Percentiles rank a stretch among this genome's conserved stretches.
Evolutionary conservation across 176 grass and related monocot genomes (phyloP).

Genomic region (Carex pumila): DNA sequence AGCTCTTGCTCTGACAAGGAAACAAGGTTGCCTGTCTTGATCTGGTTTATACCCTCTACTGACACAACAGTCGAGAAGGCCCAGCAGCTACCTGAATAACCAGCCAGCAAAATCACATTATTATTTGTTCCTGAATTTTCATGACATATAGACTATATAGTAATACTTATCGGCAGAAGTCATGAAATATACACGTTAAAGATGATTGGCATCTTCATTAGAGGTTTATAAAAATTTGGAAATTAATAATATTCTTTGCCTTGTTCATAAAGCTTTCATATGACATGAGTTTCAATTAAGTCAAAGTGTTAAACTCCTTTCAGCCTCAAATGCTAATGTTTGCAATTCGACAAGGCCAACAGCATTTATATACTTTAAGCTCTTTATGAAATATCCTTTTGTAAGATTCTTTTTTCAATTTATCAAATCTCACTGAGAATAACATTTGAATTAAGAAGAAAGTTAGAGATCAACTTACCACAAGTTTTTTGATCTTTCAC

Average conservation of each 20-base stretch:
- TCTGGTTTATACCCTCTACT: slow-evolving; percentile 70
- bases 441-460: neutral
- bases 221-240: neutral
- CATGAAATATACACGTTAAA: neutral
- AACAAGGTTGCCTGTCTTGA: slow-evolving; percentile 39
- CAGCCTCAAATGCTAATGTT: neutral
- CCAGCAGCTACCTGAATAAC: slow-evolving; percentile 47
- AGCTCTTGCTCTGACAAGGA: slow-evolving; percentile 78
- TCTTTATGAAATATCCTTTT: neutral
- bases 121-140: neutral
- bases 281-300: neutral
- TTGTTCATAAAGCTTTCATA: neutral
- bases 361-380: neutral
- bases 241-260: neutral
- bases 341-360: no score
- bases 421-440: neutral
- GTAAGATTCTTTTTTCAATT: neutral
- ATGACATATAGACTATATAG: neutral
- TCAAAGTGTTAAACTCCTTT: neutral
- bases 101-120: neutral
- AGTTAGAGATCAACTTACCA: slow-evolving; percentile 14
- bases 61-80: slow-evolving; percentile 60
- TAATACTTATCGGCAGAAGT: neutral
- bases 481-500: slow-evolving; percentile 45
- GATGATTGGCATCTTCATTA: neutral